Percentiles rank a stretch among this genome's conserved stretches.
Conservation (phyloP, 2,329 filamentous ascomycete species). For the Alternaria dauci region DNA sequence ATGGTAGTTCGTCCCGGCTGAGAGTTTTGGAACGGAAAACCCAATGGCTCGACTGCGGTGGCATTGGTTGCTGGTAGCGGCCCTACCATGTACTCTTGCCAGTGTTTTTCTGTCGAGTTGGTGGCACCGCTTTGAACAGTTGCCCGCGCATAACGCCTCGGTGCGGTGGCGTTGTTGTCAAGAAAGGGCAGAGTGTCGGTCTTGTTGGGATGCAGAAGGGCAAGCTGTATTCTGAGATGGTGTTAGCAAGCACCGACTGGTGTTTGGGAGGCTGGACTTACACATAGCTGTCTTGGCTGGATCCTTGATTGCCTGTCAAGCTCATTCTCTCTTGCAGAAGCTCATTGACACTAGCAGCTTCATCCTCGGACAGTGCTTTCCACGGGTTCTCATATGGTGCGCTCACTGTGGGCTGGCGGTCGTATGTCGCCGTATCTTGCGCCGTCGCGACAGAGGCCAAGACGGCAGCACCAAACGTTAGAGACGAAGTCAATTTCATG, state of each 20-base stretch:
- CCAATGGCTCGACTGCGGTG: slow-evolving; percentile 41
- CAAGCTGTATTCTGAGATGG: slow-evolving; percentile 15
- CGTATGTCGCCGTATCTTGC: slow-evolving; percentile 8
- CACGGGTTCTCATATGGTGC: slow-evolving; percentile 23
- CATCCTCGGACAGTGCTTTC: slow-evolving; percentile 21
- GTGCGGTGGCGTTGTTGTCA: slow-evolving; percentile 16
- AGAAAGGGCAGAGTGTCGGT: slow-evolving; percentile 30
- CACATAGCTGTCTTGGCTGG: slow-evolving; percentile 24
- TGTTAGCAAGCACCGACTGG: neutral
- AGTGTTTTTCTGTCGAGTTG: slow-evolving; percentile 40
- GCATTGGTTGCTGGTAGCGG: slow-evolving; percentile 57
- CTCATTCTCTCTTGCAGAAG: slow-evolving; percentile 16
- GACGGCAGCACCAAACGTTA: slow-evolving; percentile 10
- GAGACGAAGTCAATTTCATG: slow-evolving; percentile 9
- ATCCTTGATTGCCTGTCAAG: slow-evolving; percentile 19
- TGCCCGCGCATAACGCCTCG: slow-evolving; percentile 31
- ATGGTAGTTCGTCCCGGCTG: slow-evolving; percentile 24
- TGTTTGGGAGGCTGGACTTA: slow-evolving; percentile 5
- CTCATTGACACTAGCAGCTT: slow-evolving; percentile 17
- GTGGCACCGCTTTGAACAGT: slow-evolving; percentile 26
- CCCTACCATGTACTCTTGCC: slow-evolving; percentile 59
- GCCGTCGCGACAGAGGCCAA: slow-evolving; percentile 8
- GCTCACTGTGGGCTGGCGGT: slow-evolving; percentile 15
- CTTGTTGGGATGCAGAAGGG: slow-evolving; percentile 32
- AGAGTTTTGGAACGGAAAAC: slow-evolving; percentile 32